Percentiles rank a stretch among this genome's conserved stretches.
Evolutionary conservation across 495 filamentous ascomycete species (phyloP).

Genomic region (Tetracladium marchalianum): DNA sequence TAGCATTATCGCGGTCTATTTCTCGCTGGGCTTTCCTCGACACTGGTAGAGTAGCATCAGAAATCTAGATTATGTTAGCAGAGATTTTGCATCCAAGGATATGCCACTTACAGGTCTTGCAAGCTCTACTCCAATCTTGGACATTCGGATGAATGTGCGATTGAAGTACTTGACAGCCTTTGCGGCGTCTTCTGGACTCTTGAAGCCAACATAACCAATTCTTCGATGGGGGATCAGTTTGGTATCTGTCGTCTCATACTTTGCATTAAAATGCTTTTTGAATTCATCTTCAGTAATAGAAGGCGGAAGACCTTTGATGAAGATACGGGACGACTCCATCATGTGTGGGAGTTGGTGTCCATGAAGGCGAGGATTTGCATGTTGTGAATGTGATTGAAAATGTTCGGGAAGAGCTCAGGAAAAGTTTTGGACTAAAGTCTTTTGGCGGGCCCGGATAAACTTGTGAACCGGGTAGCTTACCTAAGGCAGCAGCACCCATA

Average conservation of each 20-base stretch:
- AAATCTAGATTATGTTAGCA: conserved; percentile 13
- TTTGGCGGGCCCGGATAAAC: not conserved
- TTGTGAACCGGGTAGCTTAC: no score
- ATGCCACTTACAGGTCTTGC: conserved; percentile 62
- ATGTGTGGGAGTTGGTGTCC: not conserved
- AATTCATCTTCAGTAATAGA: conserved; percentile 67
- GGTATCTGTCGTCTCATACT: conserved; percentile 72
- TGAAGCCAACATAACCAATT: conserved; percentile 96
- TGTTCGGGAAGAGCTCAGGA: not conserved
- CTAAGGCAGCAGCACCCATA: no score
- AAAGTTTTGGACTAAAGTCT: not conserved
- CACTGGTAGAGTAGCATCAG: conserved; percentile 18
- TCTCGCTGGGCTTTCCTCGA: conserved; percentile 21
- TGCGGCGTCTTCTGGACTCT: conserved; percentile 64
- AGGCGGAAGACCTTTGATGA: conserved; percentile 78
- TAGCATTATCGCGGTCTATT: conserved; percentile 14
- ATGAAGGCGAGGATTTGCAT: conserved; percentile 7
- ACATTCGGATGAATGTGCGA: conserved; percentile 89
- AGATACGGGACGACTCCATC: conserved; percentile 71
- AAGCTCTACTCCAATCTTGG: conserved; percentile 86
- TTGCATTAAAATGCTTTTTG: conserved; percentile 70
- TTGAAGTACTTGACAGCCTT: conserved; percentile 91
- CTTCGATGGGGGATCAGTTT: conserved; percentile 79
- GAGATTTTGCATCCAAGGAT: not conserved
- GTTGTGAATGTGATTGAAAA: not conserved